Base-by-base conservation (phyloP, 2,329 filamentous ascomycete species). In the Colletotrichum orbiculare region DNA sequence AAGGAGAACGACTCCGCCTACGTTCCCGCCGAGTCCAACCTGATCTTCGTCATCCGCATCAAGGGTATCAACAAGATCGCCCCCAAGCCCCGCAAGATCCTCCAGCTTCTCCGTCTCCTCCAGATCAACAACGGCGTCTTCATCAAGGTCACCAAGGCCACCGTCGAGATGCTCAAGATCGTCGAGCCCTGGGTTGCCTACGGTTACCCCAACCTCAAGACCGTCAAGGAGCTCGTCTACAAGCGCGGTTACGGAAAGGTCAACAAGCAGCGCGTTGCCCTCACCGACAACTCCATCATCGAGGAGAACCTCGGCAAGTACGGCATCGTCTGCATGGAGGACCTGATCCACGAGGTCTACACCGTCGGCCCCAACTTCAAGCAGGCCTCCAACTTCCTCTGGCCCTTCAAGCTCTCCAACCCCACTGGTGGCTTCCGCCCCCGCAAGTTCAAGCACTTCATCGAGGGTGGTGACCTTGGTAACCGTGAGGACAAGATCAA, bases 21-120 rank as follows among this genome's bases (percentile, higher is more conserved):
- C 84, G 91, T 99, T 74, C 91, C 93, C 71, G 94, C 93, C 71
- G 94, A 99, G 89, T 85, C 92, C 80, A 97, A 97, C 86, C 87
- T 99, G 78, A 94, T 95, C 86, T 99, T 99, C 82, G 90, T 99
- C 76, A 86, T 98, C 83, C 95, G 96, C 82, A 99, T 99, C 89
- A 99, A 99, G 93, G 96, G 95, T 97, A 98, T 99, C 94, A 98
- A 98, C 93, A 99, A 99, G 92, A 98, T 99, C 77, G 90, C 96
- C 81, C 96, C 96, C 76, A 98, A 99, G 92, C 96, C 96, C 84
- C 94, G 96, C 89, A 99, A 99, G 91, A 98, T 97, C 79, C 90
- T 99, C 76, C 96, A 99, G 87, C 93, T 99, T 69, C 94, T 99
- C 81, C 95, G 96, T 88, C 93, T 99, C 73, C 91, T 99, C 77